Percentiles rank a stretch among this genome's conserved stretches.
phyloP scores from a whole-genome alignment of 257 asterid genomes.

The Ajuga chamaepitys region DNA sequence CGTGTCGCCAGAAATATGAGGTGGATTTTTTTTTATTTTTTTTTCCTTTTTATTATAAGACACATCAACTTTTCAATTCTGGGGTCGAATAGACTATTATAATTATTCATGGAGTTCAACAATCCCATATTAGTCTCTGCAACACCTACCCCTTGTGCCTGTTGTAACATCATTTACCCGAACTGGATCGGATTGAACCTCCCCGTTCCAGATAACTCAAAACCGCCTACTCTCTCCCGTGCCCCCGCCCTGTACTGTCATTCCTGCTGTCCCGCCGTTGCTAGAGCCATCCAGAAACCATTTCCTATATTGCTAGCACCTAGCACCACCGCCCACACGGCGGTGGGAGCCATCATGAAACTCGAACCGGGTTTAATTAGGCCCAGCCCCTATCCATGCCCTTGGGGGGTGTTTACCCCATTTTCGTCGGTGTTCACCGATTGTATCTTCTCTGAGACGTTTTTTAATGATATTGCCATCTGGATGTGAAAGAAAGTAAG shows the following conservation, averaged over 20 bases:
- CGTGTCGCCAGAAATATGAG: too few relatives aligned
- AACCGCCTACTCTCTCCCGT: slow-evolving; percentile 47
- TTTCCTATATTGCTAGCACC: slow-evolving; percentile 47
- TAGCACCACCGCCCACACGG: slow-evolving; percentile 77
- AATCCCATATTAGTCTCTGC: slow-evolving; percentile 60
- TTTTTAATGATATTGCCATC: slow-evolving; percentile 47
- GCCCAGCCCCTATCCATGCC: slow-evolving; percentile 36
- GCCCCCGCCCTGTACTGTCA: slow-evolving; percentile 46
- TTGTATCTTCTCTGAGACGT: slow-evolving; percentile 35
- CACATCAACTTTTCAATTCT: too few relatives aligned
- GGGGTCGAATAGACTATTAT: slow-evolving; percentile 17
- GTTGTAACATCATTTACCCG: slow-evolving; percentile 52
- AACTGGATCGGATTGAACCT: slow-evolving; percentile 51
- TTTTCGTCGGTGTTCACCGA: slow-evolving; percentile 34
- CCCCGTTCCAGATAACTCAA: slow-evolving; percentile 44
- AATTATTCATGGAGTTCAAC: slow-evolving; percentile 48
- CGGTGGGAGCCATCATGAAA: slow-evolving; percentile 46
- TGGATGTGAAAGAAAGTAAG: too few relatives aligned
- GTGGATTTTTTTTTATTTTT: too few relatives aligned
- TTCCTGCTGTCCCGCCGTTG: slow-evolving; percentile 38
- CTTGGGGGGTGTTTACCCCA: slow-evolving; percentile 12
- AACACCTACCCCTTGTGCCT: slow-evolving; percentile 45
- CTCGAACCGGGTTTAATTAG: slow-evolving; percentile 42
- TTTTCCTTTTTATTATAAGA: too few relatives aligned
- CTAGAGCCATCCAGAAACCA: slow-evolving; percentile 69